Evolutionary conservation across 179 eudicot genomes (phyloP), one percentile per base, ranked within the genome.

Genomic region (Nepenthes alata): DNA sequence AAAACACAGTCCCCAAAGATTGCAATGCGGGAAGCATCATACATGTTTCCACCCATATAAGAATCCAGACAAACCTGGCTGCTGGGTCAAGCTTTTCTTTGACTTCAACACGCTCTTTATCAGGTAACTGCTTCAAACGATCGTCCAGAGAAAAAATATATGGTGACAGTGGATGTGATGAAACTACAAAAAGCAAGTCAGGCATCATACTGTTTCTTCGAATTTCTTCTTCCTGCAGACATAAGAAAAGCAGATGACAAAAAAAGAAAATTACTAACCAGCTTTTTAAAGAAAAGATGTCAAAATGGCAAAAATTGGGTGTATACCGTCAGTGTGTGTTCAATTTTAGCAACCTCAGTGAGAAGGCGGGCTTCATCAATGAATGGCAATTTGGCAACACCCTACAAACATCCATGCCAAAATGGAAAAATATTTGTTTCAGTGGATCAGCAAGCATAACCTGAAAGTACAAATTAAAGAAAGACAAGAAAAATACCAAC

Each of bases 291-390:
- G 55, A 11, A 36, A 53, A 53, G 5, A 60, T n/a, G 5, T 13
- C 58, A 38, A 2, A 9, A 45, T 1, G 61, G 53, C 41, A 35
- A 57, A 49, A 12, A 9, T 53, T 61, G 48, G 61, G 11, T 1
- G 35, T 73, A 53, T 82, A 93, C 98, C 87, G 89, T 85, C 72
- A 93, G 83, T 8, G 95, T 85, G 66, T 82, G 81, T 64, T 93
- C 98, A 60, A 93, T 58, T 78, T 85, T 93, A 35, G 73, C 83
- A 60, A 93, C 86, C 80, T 90, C 98, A 9, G 87, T 72, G 47
- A 93, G 98, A 64, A 93, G 89, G 68, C 98, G 96, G 37, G 63
- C 37, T 73, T 93, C 95, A 67, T 93, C 98, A 67, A 93, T 93
- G 71, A 93, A 93, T 61, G 98, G 98, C 74, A 93, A 74, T 65